Base-by-base conservation (phyloP, 139 green algal species). In the Edaphochlamys debaryana region DNA sequence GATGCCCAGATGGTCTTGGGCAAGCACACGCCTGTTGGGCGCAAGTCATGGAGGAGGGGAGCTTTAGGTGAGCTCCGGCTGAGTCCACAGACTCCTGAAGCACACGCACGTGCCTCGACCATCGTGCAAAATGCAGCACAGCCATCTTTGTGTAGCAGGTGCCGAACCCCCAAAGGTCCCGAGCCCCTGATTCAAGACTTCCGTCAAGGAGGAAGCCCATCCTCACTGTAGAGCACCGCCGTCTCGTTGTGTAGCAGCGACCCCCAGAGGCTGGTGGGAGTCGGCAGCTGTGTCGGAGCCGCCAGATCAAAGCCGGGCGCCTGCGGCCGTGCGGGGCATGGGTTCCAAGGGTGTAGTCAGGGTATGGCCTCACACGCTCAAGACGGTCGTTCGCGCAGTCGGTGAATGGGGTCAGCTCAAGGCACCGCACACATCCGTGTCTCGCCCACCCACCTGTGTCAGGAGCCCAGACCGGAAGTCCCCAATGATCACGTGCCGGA, bases 171-270 rank as follows among this genome's bases (percentile, higher is more conserved):
- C n/a, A n/a, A n/a, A n/a, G n/a, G n/a, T n/a, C n/a, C n/a, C n/a
- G n/a, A n/a, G n/a, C n/a, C n/a, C n/a, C n/a, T n/a, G n/a, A n/a
- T n/a, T n/a, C n/a, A n/a, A n/a, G n/a, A n/a, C n/a, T n/a, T n/a
- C n/a, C n/a, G n/a, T n/a, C n/a, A n/a, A n/a, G n/a, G n/a, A n/a
- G n/a, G n/a, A n/a, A n/a, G n/a, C n/a, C n/a, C 19, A 23, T 23
- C 1, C 67, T 45, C 38, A 79, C 70, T 11, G 32, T 79, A 79
- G 32, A 79, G 70, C 36, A 79, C 25, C 2, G n/a, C 48, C 8
- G 70, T 67, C 70, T 79, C 70, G 15, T 66, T 79, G 70, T 50
- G 48, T 9, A 79, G 25, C 25, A 79, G 22, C 70, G 36, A 23
- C 48, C 48, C 70, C 4, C 32, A 34, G 3, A 3, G n/a, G 40